phyloP scores from a whole-genome alignment of 2,329 filamentous ascomycete species.

The Daldinia sp. region DNA sequence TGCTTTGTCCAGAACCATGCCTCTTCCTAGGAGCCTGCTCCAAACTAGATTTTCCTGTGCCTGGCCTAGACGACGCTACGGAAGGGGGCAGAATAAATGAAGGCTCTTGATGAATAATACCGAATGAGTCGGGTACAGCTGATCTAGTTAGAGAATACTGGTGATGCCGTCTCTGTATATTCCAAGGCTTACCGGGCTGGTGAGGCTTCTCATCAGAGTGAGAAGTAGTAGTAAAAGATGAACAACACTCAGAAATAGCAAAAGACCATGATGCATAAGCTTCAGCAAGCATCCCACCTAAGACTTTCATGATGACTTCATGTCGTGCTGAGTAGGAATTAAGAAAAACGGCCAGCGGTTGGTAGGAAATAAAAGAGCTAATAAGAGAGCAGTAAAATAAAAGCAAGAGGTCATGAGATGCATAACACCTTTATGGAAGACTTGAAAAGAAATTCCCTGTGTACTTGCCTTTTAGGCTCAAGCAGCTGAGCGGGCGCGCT shows the following conservation, averaged over 20 bases:
- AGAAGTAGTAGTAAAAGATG: constrained; percentile 47
- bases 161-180: constrained; percentile 27
- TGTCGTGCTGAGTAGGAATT: constrained; percentile 37
- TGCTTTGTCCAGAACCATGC: constrained; percentile 52
- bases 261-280: constrained; percentile 58
- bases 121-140: constrained; percentile 49
- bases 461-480: constrained; percentile 43
- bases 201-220: constrained; percentile 51
- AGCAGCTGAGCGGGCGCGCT: constrained; percentile 44
- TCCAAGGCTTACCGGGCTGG: constrained; percentile 49
- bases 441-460: constrained; percentile 36
- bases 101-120: constrained; percentile 51
- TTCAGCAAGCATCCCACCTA: constrained; percentile 54
- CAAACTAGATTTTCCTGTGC: constrained; percentile 43
- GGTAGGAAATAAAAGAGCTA: constrained; percentile 35
- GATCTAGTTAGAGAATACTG: constrained; percentile 30
- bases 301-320: constrained; percentile 52
- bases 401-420: constrained; percentile 37
- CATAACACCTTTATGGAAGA: constrained; percentile 43
- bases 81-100: constrained; percentile 48
- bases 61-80: constrained; percentile 39
- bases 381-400: constrained; percentile 22
- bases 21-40: constrained; percentile 49
- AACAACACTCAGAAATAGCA: constrained; percentile 57
- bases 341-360: constrained; percentile 46